A percentile compares a stretch with the other conserved stretches of the same genome.
Conservation (phyloP, 2,329 filamentous ascomycete species). For the Colletotrichum neosansevieriae region DNA sequence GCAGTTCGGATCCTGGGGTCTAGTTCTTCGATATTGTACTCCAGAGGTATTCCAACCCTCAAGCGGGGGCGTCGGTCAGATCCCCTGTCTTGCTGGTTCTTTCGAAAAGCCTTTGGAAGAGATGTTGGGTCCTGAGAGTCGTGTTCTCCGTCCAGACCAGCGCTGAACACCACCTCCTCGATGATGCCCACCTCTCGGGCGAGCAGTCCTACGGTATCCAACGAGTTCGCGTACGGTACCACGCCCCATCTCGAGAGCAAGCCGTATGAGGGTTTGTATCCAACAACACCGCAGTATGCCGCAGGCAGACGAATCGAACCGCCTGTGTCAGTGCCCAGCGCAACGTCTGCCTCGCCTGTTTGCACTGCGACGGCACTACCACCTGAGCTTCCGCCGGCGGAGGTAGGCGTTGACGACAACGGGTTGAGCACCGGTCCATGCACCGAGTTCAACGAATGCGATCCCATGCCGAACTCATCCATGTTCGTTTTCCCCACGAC, state of each 20-base stretch:
- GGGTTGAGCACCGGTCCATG: conserved; percentile 74
- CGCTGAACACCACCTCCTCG: conserved; percentile 64
- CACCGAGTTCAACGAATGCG: conserved; percentile 79
- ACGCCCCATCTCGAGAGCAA: conserved; percentile 88
- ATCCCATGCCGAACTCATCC: conserved; percentile 97
- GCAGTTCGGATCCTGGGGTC: conserved; percentile 74
- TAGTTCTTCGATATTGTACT: conserved; percentile 92
- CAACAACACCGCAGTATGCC: conserved; percentile 84
- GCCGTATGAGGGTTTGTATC: conserved; percentile 94
- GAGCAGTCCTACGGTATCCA: conserved; percentile 89
- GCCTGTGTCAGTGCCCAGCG: conserved; percentile 93
- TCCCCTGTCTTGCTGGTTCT: conserved; percentile 53
- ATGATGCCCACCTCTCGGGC: conserved; percentile 66
- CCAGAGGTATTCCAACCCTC: conserved; percentile 70
- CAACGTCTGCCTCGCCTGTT: conserved; percentile 67
- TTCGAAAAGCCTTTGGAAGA: conserved; percentile 67
- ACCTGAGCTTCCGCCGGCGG: conserved; percentile 90
- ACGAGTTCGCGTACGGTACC: conserved; percentile 90
- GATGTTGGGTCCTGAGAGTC: conserved; percentile 83
- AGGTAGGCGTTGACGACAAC: conserved; percentile 58
- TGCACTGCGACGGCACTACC: conserved; percentile 90
- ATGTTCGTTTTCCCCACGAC: conserved; percentile 88
- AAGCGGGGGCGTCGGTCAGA: conserved; percentile 47
- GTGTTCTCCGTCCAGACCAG: conserved; percentile 61
- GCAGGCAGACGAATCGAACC: conserved; percentile 90